Percentiles rank a stretch among this genome's conserved stretches.
These are phyloP conservation scores for Ascochyta viciae-villosae DNA, from an alignment of 2,329 filamentous ascomycete genomes.

Conservation along the genomic window DNA sequence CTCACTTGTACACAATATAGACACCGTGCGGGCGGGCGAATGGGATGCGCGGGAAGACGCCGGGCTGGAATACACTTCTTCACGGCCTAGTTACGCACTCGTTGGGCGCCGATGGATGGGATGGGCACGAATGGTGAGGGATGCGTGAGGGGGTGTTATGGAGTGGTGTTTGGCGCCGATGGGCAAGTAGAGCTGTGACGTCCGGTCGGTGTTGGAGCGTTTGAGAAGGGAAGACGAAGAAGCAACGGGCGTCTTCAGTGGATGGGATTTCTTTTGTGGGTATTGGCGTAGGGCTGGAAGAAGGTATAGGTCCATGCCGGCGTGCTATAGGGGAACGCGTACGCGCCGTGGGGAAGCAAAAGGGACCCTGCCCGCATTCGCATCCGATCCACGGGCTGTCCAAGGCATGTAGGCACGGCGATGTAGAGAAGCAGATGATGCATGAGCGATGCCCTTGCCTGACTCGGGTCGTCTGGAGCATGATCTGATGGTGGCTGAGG, in stretches of 20 bases:
- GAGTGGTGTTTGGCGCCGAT: background rate
- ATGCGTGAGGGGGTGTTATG: no score
- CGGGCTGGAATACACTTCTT: no score
- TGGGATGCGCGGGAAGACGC: no score
- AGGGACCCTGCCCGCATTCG: background rate
- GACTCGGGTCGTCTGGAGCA: background rate
- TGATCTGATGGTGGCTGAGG: constrained; percentile 13
- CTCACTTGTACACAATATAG: constrained; percentile 1
- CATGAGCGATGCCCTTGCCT: background rate
- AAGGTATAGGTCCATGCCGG: background rate
- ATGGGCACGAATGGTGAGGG: no score
- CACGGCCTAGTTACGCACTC: no score
- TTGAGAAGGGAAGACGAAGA: background rate
- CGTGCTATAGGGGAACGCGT: constrained; percentile 10
- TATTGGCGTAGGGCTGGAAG: background rate
- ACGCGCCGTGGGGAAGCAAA: constrained; percentile 3
- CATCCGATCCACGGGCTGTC: background rate
- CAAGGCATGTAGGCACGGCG: background rate
- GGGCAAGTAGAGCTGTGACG: no score
- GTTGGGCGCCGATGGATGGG: no score
- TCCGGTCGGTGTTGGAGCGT: background rate
- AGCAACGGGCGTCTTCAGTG: background rate
- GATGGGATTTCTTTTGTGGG: background rate
- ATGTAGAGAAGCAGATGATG: background rate
- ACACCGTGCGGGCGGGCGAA: no score